A percentile compares a stretch with the other conserved stretches of the same genome.
These are phyloP conservation scores for Fraxinus americana DNA, from an alignment of 257 asterid species.

Conservation along the genomic window DNA sequence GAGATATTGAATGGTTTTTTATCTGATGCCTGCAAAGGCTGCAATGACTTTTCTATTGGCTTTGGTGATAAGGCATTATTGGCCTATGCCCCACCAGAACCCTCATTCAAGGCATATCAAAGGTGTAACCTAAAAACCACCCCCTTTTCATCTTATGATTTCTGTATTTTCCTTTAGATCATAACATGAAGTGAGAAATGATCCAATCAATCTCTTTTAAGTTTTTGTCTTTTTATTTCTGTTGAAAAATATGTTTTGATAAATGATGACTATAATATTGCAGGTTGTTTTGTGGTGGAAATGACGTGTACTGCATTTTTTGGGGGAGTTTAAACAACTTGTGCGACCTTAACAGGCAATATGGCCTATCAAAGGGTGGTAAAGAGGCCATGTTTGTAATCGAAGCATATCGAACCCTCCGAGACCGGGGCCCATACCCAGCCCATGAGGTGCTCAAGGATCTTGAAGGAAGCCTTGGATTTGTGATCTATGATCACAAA, in stretches of 20 bases:
- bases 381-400: slow-evolving; percentile 75
- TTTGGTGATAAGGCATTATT: slow-evolving; percentile 64
- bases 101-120: slow-evolving; percentile 34
- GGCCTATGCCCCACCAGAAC: slow-evolving; percentile 56
- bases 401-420: slow-evolving; percentile 88
- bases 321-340: slow-evolving; percentile 70
- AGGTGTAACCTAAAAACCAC: slow-evolving; percentile 48
- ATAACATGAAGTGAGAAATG: no score
- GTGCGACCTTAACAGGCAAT: slow-evolving; percentile 71
- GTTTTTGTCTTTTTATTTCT: background rate
- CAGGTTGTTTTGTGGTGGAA: slow-evolving; percentile 79
- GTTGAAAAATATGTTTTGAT: slow-evolving; percentile 21
- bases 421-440: slow-evolving; percentile 90
- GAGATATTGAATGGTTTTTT: slow-evolving; percentile 63
- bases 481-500: slow-evolving; percentile 84
- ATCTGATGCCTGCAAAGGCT: slow-evolving; percentile 49
- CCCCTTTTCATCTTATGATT: background rate
- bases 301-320: slow-evolving; percentile 83
- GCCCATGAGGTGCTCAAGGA: slow-evolving; percentile 90
- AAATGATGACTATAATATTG: background rate
- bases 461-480: slow-evolving; percentile 86
- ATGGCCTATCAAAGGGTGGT: slow-evolving; percentile 69
- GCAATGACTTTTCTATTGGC: slow-evolving; percentile 55
- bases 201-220: background rate
- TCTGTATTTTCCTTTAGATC: background rate